Evolutionary conservation across 2,329 filamentous ascomycete species (phyloP).

Genomic region (Diaporthe humulicola): DNA sequence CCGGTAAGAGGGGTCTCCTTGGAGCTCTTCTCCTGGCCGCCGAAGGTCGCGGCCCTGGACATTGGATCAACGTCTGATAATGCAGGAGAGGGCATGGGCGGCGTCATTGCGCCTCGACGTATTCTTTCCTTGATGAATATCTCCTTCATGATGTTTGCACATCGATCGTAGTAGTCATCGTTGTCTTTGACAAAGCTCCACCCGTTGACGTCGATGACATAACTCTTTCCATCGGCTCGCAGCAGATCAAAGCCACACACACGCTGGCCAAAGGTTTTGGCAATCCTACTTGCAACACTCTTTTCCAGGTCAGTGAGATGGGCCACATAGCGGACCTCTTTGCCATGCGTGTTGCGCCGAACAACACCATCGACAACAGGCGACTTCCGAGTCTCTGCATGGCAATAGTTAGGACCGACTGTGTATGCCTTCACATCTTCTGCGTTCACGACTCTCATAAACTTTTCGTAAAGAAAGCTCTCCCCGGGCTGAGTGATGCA

Average conservation of each 20-base stretch:
- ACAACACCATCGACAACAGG: conserved; percentile 97
- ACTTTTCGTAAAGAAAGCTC: conserved; percentile 98
- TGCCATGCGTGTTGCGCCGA: conserved; percentile 95
- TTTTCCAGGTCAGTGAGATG: conserved; percentile 84
- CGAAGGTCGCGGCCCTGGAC: conserved; percentile 31
- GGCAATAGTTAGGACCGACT: conserved; percentile 91
- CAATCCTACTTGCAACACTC: conserved; percentile 89
- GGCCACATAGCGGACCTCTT: conserved; percentile 96
- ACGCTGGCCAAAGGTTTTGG: conserved; percentile 90
- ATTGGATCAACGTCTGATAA: conserved; percentile 55
- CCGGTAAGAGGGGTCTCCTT: conserved; percentile 42
- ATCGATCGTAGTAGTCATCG: conserved; percentile 96
- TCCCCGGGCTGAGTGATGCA: conserved; percentile 83
- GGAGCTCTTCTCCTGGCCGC: conserved; percentile 44
- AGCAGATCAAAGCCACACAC: conserved; percentile 97
- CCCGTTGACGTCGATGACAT: conserved; percentile 98
- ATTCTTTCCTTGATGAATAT: conserved; percentile 88
- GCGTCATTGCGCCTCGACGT: conserved; percentile 71
- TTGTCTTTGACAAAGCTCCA: conserved; percentile 99
- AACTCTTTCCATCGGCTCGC: conserved; percentile 89
- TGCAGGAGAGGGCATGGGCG: conserved; percentile 65
- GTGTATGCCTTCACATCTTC: conserved; percentile 99
- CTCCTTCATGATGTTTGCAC: conserved; percentile 85
- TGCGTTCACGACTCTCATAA: conserved; percentile 94
- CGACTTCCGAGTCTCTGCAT: conserved; percentile 96